Evolutionary conservation across 352 stramenopile genomes (phyloP).

Genomic region (Thalassiosira livingstoniorum): DNA sequence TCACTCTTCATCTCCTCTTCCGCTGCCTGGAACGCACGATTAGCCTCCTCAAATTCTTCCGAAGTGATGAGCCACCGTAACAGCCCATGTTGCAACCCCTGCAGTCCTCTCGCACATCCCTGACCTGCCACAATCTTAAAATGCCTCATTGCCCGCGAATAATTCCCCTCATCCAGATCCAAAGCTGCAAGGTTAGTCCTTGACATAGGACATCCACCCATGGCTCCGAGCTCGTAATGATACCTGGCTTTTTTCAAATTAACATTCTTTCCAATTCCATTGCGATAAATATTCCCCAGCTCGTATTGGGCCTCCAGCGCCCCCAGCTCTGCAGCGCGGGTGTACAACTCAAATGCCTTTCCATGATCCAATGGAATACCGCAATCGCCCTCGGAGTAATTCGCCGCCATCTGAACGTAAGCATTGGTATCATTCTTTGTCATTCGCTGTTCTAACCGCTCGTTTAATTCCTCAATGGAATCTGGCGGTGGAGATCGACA

Average conservation of each 20-base stretch:
- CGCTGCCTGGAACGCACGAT: background rate
- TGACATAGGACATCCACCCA: background rate
- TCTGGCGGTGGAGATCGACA: background rate
- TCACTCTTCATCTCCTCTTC: constrained; percentile 12
- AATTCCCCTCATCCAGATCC: background rate
- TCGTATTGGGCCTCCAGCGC: background rate
- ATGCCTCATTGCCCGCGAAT: background rate
- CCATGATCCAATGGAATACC: background rate
- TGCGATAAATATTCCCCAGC: background rate
- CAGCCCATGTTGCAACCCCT: background rate
- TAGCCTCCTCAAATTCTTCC: background rate
- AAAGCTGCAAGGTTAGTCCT: background rate
- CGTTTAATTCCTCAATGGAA: background rate
- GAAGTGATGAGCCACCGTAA: background rate
- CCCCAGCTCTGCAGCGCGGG: background rate
- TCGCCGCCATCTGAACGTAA: background rate
- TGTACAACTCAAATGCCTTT: background rate
- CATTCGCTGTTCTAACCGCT: constrained; percentile 13
- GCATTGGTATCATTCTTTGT: background rate
- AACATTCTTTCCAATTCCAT: background rate
- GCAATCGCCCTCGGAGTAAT: background rate
- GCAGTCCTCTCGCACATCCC: background rate
- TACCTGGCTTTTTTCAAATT: constrained; percentile 1
- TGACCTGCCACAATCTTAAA: background rate
- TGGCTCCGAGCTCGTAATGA: background rate